Conservation (phyloP, 805 yeast genomes). For the Maudiozyma serrabonitensis region DNA sequence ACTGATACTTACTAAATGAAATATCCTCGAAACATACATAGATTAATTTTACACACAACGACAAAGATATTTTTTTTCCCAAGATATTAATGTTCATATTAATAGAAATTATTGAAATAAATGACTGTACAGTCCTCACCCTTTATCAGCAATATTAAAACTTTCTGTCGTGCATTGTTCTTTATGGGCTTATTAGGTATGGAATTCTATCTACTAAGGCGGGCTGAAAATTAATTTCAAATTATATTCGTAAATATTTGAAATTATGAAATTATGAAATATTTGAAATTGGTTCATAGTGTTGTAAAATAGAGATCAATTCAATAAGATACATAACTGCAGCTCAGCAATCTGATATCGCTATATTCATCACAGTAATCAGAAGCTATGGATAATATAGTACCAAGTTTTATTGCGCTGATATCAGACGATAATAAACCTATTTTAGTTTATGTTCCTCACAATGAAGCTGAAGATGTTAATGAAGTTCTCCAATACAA, state of each 20-base stretch:
- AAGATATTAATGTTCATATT: too few species aligned
- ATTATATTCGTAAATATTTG: not conserved
- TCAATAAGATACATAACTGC: too few species aligned
- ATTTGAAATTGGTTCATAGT: not conserved
- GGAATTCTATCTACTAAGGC: not conserved
- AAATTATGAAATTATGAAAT: too few species aligned
- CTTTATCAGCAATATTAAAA: too few species aligned
- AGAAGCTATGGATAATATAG: not conserved
- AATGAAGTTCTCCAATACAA: conserved; percentile 22
- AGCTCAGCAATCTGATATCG: not conserved
- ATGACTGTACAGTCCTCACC: too few species aligned
- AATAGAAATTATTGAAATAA: too few species aligned
- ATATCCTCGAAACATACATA: too few species aligned
- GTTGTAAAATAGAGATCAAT: not conserved
- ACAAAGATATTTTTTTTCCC: too few species aligned
- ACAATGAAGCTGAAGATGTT: conserved; percentile 11
- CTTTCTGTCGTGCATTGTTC: too few species aligned
- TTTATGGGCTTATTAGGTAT: too few species aligned
- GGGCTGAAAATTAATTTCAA: not conserved
- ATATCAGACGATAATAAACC: conserved; percentile 21
- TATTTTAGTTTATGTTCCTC: conserved; percentile 18
- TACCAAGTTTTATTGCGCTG: conserved; percentile 18
- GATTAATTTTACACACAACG: too few species aligned
- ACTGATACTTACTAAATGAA: too few species aligned
- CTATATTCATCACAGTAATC: not conserved